Evolutionary conservation across 2,329 filamentous ascomycete genomes (phyloP).

Genomic region (Hypoxylon rubiginosum): DNA sequence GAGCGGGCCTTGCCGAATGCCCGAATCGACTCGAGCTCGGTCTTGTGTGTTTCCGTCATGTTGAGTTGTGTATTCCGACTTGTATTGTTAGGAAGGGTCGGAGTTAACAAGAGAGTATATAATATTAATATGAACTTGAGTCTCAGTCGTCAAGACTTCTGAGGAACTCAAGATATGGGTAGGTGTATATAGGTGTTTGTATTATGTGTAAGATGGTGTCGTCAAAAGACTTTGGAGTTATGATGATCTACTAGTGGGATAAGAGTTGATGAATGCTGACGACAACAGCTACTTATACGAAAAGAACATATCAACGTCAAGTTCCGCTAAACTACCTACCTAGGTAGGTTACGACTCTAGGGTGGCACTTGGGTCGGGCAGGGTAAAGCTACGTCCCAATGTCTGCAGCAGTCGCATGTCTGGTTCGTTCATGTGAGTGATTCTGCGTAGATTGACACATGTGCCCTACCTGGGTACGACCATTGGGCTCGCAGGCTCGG

Average conservation of each 20-base stretch:
- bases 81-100: neutral
- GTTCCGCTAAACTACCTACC: neutral
- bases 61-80: slow-evolving; percentile 21
- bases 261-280: slow-evolving; percentile 7
- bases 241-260: slow-evolving; percentile 18
- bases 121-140: slow-evolving; percentile 12
- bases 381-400: neutral
- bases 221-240: slow-evolving; percentile 7
- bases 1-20: slow-evolving; percentile 75
- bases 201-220: slow-evolving; percentile 2
- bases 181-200: slow-evolving; percentile 6
- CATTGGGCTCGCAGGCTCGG: slow-evolving; percentile 28
- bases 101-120: neutral
- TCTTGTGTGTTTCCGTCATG: slow-evolving; percentile 43
- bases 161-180: slow-evolving; percentile 28
- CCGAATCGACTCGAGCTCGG: slow-evolving; percentile 69
- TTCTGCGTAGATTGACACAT: slow-evolving; percentile 31
- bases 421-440: slow-evolving; percentile 29
- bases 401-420: slow-evolving; percentile 13
- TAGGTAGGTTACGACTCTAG: slow-evolving; percentile 24
- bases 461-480: slow-evolving; percentile 7
- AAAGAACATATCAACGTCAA: neutral
- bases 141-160: slow-evolving; percentile 6
- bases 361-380: slow-evolving; percentile 23
- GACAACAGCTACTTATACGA: slow-evolving; percentile 34